Percentiles rank a stretch among this genome's conserved stretches.
phyloP scores from a whole-genome alignment of 441 rosid genomes.

The Kokia cookei region DNA sequence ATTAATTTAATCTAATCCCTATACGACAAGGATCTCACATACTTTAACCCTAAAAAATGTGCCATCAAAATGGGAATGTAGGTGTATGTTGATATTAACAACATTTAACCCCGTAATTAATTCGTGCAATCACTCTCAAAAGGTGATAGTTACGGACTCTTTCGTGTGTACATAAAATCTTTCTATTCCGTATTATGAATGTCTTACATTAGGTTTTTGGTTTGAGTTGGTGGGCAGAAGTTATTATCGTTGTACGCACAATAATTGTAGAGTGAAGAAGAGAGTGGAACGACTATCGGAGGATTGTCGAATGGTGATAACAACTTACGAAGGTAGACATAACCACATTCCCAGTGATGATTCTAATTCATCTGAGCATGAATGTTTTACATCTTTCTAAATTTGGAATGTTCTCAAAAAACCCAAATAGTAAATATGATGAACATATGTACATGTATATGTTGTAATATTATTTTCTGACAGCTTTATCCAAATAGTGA shows the following conservation, averaged over 20 bases:
- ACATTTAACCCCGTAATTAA: not conserved
- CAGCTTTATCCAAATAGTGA: not conserved
- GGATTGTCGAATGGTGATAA: slow-evolving; percentile 96
- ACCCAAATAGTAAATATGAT: not conserved
- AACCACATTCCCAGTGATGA: slow-evolving; percentile 87
- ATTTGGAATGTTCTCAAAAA: not conserved
- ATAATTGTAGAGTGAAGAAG: slow-evolving; percentile 88
- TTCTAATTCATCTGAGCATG: slow-evolving; percentile 74
- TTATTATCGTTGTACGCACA: slow-evolving; percentile 84
- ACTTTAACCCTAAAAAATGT: not conserved
- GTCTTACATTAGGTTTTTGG: not conserved
- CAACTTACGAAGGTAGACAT: slow-evolving; percentile 98
- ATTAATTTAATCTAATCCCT: no score
- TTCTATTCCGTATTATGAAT: not conserved
- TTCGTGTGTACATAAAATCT: no score
- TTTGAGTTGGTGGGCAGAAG: slow-evolving; percentile 42
- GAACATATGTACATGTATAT: not conserved
- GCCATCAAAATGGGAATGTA: no score
- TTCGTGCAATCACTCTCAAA: not conserved
- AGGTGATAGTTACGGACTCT: no score
- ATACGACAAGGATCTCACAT: not conserved
- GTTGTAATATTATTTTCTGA: not conserved
- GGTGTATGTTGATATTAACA: no score
- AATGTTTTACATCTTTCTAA: slow-evolving; percentile 64
- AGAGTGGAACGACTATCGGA: slow-evolving; percentile 91